Conservation (phyloP, 2,329 filamentous ascomycete genomes). For the Aspergillus eucalypticola region DNA sequence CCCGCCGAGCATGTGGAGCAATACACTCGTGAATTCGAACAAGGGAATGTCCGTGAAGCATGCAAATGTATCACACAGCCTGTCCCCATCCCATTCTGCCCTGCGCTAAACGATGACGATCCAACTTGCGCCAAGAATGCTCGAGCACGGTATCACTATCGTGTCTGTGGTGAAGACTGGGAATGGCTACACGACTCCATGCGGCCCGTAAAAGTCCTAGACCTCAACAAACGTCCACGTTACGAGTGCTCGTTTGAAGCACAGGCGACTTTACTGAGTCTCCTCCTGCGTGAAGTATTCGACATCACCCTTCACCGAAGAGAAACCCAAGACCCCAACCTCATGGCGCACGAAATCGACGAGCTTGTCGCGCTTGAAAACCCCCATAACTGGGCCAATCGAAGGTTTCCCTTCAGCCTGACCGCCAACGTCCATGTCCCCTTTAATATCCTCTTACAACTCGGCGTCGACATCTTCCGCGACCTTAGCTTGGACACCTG, state of each 20-base stretch:
- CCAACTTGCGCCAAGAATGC: slow-evolving; percentile 24
- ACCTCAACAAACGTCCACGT: background rate
- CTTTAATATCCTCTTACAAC: slow-evolving; percentile 36
- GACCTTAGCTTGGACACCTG: slow-evolving; percentile 41
- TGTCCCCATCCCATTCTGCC: slow-evolving; percentile 15
- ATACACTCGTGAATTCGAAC: background rate
- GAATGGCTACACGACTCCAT: slow-evolving; percentile 38
- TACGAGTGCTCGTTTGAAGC: slow-evolving; percentile 31
- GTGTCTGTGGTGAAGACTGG: slow-evolving; percentile 35
- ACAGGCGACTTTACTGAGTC: slow-evolving; percentile 36
- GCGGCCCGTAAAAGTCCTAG: slow-evolving; percentile 19
- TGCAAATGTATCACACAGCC: slow-evolving; percentile 12
- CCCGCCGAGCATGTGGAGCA: background rate
- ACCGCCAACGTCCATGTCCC: slow-evolving; percentile 40
- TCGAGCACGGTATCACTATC: slow-evolving; percentile 30
- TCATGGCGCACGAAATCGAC: slow-evolving; percentile 38
- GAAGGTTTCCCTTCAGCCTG: slow-evolving; percentile 35
- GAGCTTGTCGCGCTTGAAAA: slow-evolving; percentile 34
- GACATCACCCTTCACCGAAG: slow-evolving; percentile 39
- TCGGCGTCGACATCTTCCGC: slow-evolving; percentile 41
- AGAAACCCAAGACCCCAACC: slow-evolving; percentile 21
- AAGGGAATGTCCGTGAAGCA: background rate
- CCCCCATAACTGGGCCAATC: slow-evolving; percentile 15
- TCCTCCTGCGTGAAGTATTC: slow-evolving; percentile 37
- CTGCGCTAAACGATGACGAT: background rate